These are phyloP conservation scores for Erysimum cheiri DNA, from an alignment of 441 rosid genomes.

Conservation along the genomic window DNA sequence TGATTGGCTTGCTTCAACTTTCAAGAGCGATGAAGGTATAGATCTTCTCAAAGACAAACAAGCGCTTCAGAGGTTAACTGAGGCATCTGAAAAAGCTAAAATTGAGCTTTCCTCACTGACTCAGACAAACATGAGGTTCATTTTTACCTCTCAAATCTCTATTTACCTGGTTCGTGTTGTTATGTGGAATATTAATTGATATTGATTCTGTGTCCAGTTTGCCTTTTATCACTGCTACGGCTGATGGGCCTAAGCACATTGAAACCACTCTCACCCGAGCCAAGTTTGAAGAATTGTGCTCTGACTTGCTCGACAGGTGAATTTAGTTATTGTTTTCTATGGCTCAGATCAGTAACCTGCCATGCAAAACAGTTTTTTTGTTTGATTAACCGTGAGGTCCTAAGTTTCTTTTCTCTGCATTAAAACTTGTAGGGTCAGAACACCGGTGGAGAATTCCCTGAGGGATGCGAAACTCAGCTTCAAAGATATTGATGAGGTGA, in stretches of 20 bases:
- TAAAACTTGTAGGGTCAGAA: conserved; percentile 58
- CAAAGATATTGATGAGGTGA: conserved; percentile 86
- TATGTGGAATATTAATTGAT: background rate
- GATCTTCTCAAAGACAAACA: conserved; percentile 94
- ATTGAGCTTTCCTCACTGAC: conserved; percentile 92
- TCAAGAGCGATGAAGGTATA: conserved; percentile 85
- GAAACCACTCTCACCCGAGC: conserved; percentile 88
- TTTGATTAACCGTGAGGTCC: background rate
- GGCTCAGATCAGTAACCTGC: background rate
- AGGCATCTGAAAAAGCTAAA: conserved; percentile 96
- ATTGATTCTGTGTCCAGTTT: conserved; percentile 52
- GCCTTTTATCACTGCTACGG: conserved; percentile 95
- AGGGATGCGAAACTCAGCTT: conserved; percentile 81
- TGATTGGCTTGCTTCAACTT: conserved; percentile 76
- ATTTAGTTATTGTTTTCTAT: background rate
- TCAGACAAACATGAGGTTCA: conserved; percentile 60
- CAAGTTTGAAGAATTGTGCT: conserved; percentile 87
- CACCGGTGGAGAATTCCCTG: conserved; percentile 79
- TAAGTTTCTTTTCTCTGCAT: conserved; percentile 14
- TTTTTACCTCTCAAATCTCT: background rate
- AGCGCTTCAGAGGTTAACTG: conserved; percentile 92
- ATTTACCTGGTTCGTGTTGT: background rate
- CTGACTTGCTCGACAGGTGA: conserved; percentile 91
- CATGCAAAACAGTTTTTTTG: background rate
- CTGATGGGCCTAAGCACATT: conserved; percentile 97